Conservation (phyloP, 225 moss, liverwort and hornwort species). For the Anthoceros angustus region DNA sequence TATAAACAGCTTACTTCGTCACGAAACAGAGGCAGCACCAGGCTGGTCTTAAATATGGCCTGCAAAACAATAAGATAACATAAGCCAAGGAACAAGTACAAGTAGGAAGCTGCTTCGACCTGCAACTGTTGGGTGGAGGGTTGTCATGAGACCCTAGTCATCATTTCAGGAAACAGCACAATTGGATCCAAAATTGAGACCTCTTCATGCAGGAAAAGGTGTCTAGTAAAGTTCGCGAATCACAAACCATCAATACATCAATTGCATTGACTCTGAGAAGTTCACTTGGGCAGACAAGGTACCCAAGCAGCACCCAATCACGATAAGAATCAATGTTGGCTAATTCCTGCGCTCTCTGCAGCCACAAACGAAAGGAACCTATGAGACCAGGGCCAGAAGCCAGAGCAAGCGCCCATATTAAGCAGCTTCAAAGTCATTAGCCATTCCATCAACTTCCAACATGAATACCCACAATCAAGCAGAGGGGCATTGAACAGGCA, state of each 20-base stretch:
- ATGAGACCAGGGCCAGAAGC: background rate
- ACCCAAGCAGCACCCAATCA: constrained; percentile 94
- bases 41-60: constrained; percentile 70
- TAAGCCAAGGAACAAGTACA: background rate
- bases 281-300: constrained; percentile 87
- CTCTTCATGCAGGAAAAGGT: no score
- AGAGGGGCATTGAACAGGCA: constrained; percentile 6
- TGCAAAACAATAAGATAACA: constrained; percentile 11
- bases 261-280: constrained; percentile 79
- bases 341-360: constrained; percentile 86
- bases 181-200: background rate
- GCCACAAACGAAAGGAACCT: background rate
- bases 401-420: no score
- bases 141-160: no score
- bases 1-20: constrained; percentile 46
- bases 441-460: background rate
- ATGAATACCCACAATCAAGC: background rate
- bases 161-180: no score
- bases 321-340: constrained; percentile 83
- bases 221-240: no score
- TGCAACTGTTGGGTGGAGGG: no score
- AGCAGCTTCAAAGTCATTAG: background rate
- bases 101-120: background rate
- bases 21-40: constrained; percentile 70
- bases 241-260: constrained; percentile 72